These are phyloP conservation scores for Balakata baccata DNA, from an alignment of 345 rosid species.

Conservation along the genomic window DNA sequence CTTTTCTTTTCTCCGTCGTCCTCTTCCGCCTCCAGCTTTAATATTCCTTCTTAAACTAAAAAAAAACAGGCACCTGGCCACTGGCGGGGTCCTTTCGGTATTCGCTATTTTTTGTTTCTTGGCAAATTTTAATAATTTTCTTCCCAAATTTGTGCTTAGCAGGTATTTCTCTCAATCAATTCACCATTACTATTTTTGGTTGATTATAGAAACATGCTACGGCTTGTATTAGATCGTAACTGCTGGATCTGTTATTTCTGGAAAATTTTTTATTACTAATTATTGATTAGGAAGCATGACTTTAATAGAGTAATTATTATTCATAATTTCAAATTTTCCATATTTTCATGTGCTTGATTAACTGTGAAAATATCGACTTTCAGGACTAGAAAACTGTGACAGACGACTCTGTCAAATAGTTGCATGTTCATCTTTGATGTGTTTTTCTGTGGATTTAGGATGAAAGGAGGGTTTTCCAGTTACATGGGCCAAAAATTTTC, in stretches of 20 bases:
- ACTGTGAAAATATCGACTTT: background rate
- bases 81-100: background rate
- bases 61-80: background rate
- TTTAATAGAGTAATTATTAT: background rate
- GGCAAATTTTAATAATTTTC: background rate
- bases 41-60: background rate
- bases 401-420: too few species aligned
- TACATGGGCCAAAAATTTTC: constrained; percentile 47
- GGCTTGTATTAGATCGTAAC: background rate
- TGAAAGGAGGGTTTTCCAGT: constrained; percentile 52
- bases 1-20: background rate
- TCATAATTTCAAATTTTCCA: background rate
- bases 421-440: background rate
- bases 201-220: background rate
- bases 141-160: background rate
- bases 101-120: background rate
- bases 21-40: background rate
- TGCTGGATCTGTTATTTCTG: background rate
- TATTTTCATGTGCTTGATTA: background rate
- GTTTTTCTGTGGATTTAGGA: constrained; percentile 34
- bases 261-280: background rate
- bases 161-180: constrained; percentile 2
- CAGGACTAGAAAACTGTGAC: too few species aligned
- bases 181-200: background rate
- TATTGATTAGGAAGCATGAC: background rate